Conservation (phyloP, 1,139 yeast species). For the Lodderomyces pseudojiufengensis region DNA sequence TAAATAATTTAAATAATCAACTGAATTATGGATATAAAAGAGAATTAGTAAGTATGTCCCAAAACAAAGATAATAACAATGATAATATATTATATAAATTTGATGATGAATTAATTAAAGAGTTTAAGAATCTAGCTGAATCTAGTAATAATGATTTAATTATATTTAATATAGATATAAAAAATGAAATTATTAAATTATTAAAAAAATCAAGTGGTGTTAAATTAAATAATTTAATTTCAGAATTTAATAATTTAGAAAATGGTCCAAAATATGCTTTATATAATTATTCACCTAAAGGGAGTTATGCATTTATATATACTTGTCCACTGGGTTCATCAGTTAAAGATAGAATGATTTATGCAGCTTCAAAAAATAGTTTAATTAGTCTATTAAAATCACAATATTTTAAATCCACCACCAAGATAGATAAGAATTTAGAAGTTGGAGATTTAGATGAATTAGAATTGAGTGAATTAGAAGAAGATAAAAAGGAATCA, state of each 20-base stretch:
- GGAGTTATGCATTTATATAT: constrained; percentile 57
- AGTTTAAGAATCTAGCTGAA: constrained; percentile 18
- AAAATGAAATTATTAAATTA: constrained; percentile 26
- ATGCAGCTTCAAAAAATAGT: constrained; percentile 79
- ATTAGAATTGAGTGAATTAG: constrained; percentile 43
- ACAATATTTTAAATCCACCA: constrained; percentile 20
- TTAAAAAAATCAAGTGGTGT: constrained; percentile 14
- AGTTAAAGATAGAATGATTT: constrained; percentile 88
- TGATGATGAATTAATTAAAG: constrained; percentile 21
- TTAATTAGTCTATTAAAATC: constrained; percentile 50
- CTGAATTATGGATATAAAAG: constrained; percentile 18
- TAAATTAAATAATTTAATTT: neutral
- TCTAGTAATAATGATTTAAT: constrained; percentile 18
- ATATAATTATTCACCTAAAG: constrained; percentile 32
- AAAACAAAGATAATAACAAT: constrained; percentile 2
- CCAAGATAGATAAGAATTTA: constrained; percentile 34
- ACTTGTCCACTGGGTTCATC: constrained; percentile 89
- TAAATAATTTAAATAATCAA: constrained; percentile 40
- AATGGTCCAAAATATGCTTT: constrained; percentile 52
- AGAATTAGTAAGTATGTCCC: constrained; percentile 36
- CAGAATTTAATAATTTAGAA: constrained; percentile 17
- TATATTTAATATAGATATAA: constrained; percentile 31
- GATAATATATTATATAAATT: constrained; percentile 28
- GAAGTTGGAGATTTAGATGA: constrained; percentile 73
- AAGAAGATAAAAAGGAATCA: constrained; percentile 10